Conservation (phyloP, 306 rosid genomes). For the Citrullus mucosospermus region DNA sequence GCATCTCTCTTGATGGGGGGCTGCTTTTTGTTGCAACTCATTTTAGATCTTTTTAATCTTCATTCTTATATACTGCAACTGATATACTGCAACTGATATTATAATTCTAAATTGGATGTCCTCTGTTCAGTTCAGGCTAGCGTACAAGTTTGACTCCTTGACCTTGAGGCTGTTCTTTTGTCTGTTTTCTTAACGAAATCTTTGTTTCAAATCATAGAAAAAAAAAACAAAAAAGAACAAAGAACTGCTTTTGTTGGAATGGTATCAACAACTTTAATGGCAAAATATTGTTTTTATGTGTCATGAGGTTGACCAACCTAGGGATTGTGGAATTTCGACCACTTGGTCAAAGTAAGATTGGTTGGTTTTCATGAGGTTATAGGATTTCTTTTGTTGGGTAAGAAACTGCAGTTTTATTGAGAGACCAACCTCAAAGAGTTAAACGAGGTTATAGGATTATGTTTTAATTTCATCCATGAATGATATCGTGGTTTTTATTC, state of each 20-base stretch:
- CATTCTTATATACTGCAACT: not conserved
- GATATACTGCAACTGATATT: not conserved
- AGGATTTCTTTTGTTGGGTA: not conserved
- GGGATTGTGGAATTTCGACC: not conserved
- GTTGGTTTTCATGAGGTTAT: not conserved
- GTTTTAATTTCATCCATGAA: conserved; percentile 2
- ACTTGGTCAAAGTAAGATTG: not conserved
- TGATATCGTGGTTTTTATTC: not conserved
- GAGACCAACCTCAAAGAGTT: not conserved
- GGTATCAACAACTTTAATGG: not conserved
- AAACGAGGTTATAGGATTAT: not conserved
- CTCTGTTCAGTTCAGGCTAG: not conserved
- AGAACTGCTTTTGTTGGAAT: not conserved
- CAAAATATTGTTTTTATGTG: not conserved
- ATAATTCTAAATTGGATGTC: not conserved
- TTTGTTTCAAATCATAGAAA: not conserved
- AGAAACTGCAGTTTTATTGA: not conserved
- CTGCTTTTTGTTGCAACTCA: not conserved
- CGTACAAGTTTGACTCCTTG: not conserved
- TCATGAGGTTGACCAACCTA: not conserved
- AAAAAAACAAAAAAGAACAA: too few relatives aligned
- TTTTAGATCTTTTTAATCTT: not conserved
- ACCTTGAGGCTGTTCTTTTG: not conserved
- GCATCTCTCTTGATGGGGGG: not conserved
- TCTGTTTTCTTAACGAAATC: not conserved